Conservation (phyloP, 73 alveolate genomes). For the Paramecium octaurelia region DNA sequence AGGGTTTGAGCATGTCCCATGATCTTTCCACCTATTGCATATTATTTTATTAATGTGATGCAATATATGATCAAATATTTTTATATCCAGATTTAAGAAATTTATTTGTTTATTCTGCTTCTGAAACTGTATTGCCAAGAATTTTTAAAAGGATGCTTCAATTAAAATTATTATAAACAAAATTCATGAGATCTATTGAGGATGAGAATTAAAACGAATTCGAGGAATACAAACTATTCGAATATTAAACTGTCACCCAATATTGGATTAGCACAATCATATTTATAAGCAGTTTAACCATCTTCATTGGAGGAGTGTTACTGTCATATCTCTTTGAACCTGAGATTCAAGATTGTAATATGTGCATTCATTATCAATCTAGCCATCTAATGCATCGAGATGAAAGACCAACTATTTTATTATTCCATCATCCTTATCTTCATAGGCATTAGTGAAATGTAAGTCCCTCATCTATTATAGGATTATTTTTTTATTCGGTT, state of each 20-base stretch:
- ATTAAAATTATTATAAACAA: not conserved
- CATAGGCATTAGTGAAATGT: not conserved
- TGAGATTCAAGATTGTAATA: not conserved
- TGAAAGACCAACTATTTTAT: not conserved
- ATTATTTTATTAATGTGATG: conserved; percentile 22
- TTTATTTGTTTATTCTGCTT: not conserved
- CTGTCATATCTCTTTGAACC: not conserved
- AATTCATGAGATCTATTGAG: not conserved
- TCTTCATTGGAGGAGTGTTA: not conserved
- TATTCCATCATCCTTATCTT: not conserved
- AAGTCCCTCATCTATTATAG: not conserved
- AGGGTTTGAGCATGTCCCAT: conserved; percentile 18
- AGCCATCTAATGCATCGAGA: not conserved
- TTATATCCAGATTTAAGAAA: not conserved
- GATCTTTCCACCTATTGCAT: conserved; percentile 7
- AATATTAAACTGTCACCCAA: not conserved
- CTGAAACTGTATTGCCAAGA: not conserved
- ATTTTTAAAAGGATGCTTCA: not conserved
- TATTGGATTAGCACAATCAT: not conserved
- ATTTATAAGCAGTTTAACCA: not conserved
- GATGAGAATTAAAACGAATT: not conserved
- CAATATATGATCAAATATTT: not conserved
- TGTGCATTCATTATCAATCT: not conserved
- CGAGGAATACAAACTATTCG: not conserved
- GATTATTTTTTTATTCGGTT: not conserved